Base-by-base conservation (phyloP, 2,329 filamentous ascomycete genomes). In the Penicillium vulpinum region DNA sequence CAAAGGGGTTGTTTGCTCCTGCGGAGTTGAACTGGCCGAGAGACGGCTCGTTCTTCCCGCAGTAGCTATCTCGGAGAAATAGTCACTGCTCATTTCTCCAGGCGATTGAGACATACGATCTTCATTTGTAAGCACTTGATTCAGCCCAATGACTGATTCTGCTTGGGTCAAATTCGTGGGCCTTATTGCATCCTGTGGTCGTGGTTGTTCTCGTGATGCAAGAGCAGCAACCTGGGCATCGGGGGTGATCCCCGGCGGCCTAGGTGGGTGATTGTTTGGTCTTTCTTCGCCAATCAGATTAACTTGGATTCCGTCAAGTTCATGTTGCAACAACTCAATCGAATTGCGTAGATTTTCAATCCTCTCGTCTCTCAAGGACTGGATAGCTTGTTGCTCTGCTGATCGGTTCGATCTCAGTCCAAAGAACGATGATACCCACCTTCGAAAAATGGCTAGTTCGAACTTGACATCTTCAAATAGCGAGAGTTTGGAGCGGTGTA, bases 41-140 rank as follows among this genome's bases (percentile, higher is more conserved):
- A 56, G 35, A 36, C 62, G 60, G 29, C 61, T 66, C 33, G 67
- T 62, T 24, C 58, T 62, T 40, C 67, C 63, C 51, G 68, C 48
- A 16, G 68, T 62, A 26, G 62, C 59, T 40, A 69, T 62, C 39
- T 68, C 71, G 35, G 69, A 63, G 24, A 71, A 67, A 51, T 69
- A 70, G 26, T 68, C 69, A 40, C 62, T 69, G 29, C 67, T 72
- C 51, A 76, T 70, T 63, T 75, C 71, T 22, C 67, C 67, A n/a
- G 73, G 75, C 5, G 74, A 77, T 48, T 75, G 72, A 38, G 73
- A 71, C 33, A 75, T 70, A 7, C 68, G 73, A 52, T 71, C 65
- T 33, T 75, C 74, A 49, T 74, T 75, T 51, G 67, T 69, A 22
- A 57, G 61, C 22, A 59, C 58, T 51, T 56, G 67, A 39, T 56